Base-by-base conservation (phyloP, 441 rosid species). In the Bocquillonia castaneifolia region DNA sequence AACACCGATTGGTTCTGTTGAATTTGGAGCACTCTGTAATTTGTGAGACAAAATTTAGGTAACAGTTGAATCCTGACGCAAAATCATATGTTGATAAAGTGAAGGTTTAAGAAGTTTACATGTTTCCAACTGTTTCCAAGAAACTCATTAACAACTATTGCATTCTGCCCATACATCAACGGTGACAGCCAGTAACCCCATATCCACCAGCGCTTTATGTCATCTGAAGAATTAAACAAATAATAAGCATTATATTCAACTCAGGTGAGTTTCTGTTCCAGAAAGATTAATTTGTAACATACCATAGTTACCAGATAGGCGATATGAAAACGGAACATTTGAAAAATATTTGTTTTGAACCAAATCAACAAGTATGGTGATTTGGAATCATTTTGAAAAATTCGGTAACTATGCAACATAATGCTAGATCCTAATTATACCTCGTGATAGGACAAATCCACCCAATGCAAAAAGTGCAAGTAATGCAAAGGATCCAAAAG, bases 121-220 rank as follows among this genome's bases (percentile, higher is more conserved):
- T 69, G 86, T 15, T 74, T 79, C 97, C 98, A 92, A 36, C 85
- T 83, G 32, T 83, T 59, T 44, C 95, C 95, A 4, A 92, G 88
- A 73, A 86, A 92, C 74, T 90, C 98, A 48, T 92, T 92, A 59
- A 81, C 87, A 8, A 81, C 71, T 2, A 91, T 74, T 3, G 93
- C 97, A 42, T 86, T 85, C 73, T 91, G 96, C 37, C 78, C 93
- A 28, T 91, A 91, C 97, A 91, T 91, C 66, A 91, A 31, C 10
- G 96, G 97, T 5, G 96, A 91, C 45, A 70, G 31, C 96, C 93
- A 91, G 71, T 78, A 91, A 66, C 82, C 96, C 97, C 96, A 91
- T 64, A 74, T 72, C 96, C 91, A 87, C 97, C 97, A 91, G 64
- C 81, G 78, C 82, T 86, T 88, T 1, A 88, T 76, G 52, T 76